Percentiles rank a stretch among this genome's conserved stretches.
phyloP scores from a whole-genome alignment of 1,284 basidiomycete genomes.

The Somion occarium region DNA sequence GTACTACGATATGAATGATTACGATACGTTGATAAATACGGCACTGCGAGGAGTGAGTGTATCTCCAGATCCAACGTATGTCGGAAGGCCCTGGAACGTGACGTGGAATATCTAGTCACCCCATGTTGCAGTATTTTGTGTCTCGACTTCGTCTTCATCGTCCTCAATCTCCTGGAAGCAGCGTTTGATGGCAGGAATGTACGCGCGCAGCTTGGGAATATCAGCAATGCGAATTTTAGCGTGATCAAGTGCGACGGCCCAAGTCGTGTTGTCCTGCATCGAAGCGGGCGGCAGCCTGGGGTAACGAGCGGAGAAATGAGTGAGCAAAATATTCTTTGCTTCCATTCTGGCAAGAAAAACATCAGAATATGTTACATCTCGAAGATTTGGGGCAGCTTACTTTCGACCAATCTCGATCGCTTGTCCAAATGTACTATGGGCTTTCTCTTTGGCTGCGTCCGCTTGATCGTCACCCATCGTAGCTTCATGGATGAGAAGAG shows the following conservation, averaged over 20 bases:
- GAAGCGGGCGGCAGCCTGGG: slow-evolving; percentile 69
- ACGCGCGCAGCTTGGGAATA: slow-evolving; percentile 78
- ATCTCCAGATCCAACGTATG: too few relatives aligned
- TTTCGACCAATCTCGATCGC: slow-evolving; percentile 73
- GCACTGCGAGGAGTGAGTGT: too few relatives aligned
- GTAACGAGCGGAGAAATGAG: slow-evolving; percentile 94
- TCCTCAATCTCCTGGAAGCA: slow-evolving; percentile 56
- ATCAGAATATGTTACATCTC: neutral
- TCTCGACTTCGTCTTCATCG: slow-evolving; percentile 44
- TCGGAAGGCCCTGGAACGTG: too few relatives aligned
- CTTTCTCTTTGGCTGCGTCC: slow-evolving; percentile 72
- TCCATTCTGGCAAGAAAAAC: slow-evolving; percentile 56
- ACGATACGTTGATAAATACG: too few relatives aligned
- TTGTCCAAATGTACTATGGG: slow-evolving; percentile 87
- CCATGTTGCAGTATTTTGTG: neutral
- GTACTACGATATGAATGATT: too few relatives aligned
- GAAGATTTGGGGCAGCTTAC: slow-evolving; percentile 34
- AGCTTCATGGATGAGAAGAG: slow-evolving; percentile 91
- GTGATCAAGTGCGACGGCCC: slow-evolving; percentile 83
- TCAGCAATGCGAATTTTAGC: slow-evolving; percentile 67
- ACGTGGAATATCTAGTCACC: too few relatives aligned
- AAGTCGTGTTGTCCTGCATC: slow-evolving; percentile 22
- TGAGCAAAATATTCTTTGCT: slow-evolving; percentile 80
- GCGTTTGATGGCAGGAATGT: slow-evolving; percentile 67
- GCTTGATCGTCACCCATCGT: slow-evolving; percentile 80